These are phyloP conservation scores for Umbellularia californica DNA, from an alignment of 164 flowering plant species.

Conservation along the genomic window DNA sequence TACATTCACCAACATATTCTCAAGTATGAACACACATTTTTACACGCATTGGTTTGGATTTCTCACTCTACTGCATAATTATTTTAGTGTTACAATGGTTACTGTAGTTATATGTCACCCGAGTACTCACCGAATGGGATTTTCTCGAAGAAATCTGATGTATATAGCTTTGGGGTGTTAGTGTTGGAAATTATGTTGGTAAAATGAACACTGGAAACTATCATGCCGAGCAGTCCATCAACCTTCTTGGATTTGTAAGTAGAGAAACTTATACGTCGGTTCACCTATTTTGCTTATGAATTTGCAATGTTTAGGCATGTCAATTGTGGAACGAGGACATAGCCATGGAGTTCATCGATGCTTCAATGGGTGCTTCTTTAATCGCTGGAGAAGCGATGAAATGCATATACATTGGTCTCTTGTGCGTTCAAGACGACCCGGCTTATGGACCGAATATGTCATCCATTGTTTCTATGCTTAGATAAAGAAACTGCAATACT, in stretches of 20 bases:
- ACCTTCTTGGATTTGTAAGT: background rate
- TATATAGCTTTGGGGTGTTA: constrained; percentile 8
- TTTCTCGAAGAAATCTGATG: constrained; percentile 22
- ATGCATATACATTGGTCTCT: background rate
- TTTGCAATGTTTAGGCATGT: background rate
- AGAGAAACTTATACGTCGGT: too few relatives aligned
- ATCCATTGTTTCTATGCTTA: background rate
- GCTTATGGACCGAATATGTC: background rate
- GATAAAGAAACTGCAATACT: background rate
- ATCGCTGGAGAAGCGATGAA: background rate
- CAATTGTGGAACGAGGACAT: background rate
- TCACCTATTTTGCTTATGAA: background rate
- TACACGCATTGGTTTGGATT: too few relatives aligned
- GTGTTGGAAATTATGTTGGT: background rate
- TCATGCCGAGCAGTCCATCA: background rate
- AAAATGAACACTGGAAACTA: background rate
- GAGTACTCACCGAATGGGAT: constrained; percentile 46
- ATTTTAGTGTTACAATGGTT: too few relatives aligned
- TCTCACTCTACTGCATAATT: too few relatives aligned
- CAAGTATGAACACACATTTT: too few relatives aligned
- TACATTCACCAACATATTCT: background rate
- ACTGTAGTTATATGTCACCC: constrained; percentile 22
- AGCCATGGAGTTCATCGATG: background rate
- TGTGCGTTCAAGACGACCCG: background rate
- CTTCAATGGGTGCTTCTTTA: background rate